Conservation (phyloP, 768 basidiomycete species). For the Tephrocybe sp. region DNA sequence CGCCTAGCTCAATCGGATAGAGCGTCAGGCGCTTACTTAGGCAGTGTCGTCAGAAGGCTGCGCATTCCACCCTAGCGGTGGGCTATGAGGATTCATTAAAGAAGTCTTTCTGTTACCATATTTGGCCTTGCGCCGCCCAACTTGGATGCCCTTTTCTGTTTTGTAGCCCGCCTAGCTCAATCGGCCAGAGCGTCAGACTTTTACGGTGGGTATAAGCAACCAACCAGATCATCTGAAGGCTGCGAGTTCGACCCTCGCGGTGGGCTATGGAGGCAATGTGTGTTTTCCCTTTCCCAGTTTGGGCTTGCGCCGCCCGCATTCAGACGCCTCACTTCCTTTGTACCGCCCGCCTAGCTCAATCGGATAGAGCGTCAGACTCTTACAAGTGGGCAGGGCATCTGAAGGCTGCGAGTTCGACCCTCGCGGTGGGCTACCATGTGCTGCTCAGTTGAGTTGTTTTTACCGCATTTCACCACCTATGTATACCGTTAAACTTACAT, state of each 20-base stretch:
- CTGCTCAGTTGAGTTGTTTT: no score
- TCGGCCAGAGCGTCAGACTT: slow-evolving; percentile 67
- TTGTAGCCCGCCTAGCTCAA: slow-evolving; percentile 66
- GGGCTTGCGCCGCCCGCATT: no score
- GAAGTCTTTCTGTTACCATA: not conserved
- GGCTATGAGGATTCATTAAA: slow-evolving; percentile 54
- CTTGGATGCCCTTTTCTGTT: no score
- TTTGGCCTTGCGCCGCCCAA: not conserved
- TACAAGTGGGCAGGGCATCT: not conserved
- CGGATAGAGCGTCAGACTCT: slow-evolving; percentile 63
- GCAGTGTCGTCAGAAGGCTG: slow-evolving; percentile 65
- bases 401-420: slow-evolving; percentile 83
- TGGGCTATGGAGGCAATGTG: no score
- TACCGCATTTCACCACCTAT: no score
- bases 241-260: slow-evolving; percentile 85
- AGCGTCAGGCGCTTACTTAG: slow-evolving; percentile 60
- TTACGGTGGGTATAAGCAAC: slow-evolving; percentile 1
- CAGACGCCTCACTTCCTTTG: no score
- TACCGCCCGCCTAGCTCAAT: slow-evolving; percentile 67
- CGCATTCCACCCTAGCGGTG: slow-evolving; percentile 84
- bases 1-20: slow-evolving; percentile 68
- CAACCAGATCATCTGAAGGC: slow-evolving; percentile 64
- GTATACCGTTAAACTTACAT: no score
- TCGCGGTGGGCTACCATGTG: slow-evolving; percentile 71
- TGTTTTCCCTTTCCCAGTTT: no score